These are phyloP conservation scores for Anisodus tanguticus DNA, from an alignment of 257 asterid genomes.

Conservation along the genomic window DNA sequence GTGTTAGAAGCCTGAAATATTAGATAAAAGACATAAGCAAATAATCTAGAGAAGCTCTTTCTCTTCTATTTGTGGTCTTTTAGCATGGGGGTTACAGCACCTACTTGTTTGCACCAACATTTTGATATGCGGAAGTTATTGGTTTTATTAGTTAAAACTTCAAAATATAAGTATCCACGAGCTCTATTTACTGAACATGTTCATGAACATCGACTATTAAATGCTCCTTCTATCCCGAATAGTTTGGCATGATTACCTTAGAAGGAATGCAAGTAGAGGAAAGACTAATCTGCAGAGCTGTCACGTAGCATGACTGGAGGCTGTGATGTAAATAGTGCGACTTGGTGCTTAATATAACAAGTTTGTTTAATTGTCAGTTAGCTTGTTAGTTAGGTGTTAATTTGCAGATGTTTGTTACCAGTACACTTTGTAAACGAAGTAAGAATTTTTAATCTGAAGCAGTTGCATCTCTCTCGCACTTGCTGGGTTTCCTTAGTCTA, in stretches of 20 bases:
- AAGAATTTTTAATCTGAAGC: background rate
- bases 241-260: background rate
- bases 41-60: background rate
- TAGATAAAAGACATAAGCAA: background rate
- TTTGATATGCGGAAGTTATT: background rate
- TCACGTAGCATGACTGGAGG: background rate
- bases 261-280: background rate
- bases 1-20: slow-evolving; percentile 88
- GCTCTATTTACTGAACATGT: background rate
- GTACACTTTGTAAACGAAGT: background rate
- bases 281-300: background rate
- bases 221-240: background rate
- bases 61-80: background rate
- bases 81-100: background rate
- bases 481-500: background rate
- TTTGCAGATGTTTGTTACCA: background rate
- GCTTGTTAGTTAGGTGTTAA: background rate
- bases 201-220: slow-evolving; percentile 1
- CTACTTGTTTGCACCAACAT: background rate
- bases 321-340: too few species aligned
- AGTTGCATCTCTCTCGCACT: slow-evolving; percentile 5
- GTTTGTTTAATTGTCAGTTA: background rate
- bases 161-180: background rate
- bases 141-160: background rate
- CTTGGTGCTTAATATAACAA: background rate